Evolutionary conservation across 176 grass and related monocot species (phyloP).

Genomic region (Saccharum officinarum): DNA sequence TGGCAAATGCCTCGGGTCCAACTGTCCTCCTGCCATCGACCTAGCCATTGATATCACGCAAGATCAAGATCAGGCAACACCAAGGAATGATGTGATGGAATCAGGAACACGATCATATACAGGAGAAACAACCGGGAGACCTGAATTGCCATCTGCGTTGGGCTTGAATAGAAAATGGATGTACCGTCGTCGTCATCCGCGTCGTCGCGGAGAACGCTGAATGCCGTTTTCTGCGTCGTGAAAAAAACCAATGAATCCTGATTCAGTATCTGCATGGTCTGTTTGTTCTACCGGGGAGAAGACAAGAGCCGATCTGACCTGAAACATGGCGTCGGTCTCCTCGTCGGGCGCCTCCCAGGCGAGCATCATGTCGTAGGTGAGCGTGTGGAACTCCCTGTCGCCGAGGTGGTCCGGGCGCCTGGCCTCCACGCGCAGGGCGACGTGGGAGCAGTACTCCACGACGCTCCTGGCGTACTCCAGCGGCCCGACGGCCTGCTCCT

Average conservation of each 20-base stretch:
- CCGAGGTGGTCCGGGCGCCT: slow-evolving; percentile 52
- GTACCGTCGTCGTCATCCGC: slow-evolving; percentile 64
- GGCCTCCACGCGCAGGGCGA: slow-evolving; percentile 59
- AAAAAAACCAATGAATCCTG: neutral
- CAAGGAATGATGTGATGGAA: neutral
- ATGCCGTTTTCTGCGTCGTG: slow-evolving; percentile 46
- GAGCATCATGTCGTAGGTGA: slow-evolving; percentile 94
- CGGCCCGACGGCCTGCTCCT: slow-evolving; percentile 30
- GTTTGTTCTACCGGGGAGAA: neutral
- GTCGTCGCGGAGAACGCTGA: slow-evolving; percentile 29
- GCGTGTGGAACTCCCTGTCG: slow-evolving; percentile 68
- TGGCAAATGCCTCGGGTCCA: slow-evolving; percentile 77
- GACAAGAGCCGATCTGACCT: slow-evolving; percentile 30
- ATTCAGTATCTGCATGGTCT: neutral
- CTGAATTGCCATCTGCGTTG: slow-evolving; percentile 88
- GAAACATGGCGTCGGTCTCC: slow-evolving; percentile 47
- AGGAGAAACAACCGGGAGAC: neutral
- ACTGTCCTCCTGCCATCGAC: slow-evolving; percentile 81
- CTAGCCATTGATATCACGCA: slow-evolving; percentile 14
- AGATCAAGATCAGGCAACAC: neutral
- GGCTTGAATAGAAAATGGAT: slow-evolving; percentile 87
- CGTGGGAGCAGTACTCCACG: slow-evolving; percentile 77
- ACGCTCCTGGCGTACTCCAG: slow-evolving; percentile 64
- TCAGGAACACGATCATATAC: neutral
- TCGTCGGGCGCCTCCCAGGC: slow-evolving; percentile 83